Evolutionary conservation across 2,329 filamentous ascomycete species (phyloP).

Genomic region (Neoascochyta sp.): DNA sequence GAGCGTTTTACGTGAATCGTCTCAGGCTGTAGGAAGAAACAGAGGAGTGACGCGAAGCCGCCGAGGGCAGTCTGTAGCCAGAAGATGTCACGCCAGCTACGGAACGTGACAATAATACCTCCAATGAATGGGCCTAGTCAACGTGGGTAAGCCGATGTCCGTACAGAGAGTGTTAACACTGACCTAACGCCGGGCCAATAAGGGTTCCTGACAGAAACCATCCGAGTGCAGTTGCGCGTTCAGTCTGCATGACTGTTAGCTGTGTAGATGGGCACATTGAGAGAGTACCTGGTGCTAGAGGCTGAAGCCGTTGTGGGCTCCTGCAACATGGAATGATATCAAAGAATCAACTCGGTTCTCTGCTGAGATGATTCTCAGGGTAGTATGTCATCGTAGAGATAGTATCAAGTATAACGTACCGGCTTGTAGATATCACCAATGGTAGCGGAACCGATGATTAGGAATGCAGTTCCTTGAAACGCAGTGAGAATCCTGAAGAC

Average conservation of each 20-base stretch:
- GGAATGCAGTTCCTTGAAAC: slow-evolving; percentile 70
- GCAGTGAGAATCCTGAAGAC: slow-evolving; percentile 71
- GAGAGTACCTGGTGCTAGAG: slow-evolving; percentile 10
- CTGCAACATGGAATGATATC: no score
- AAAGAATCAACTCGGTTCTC: no score
- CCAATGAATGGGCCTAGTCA: slow-evolving; percentile 66
- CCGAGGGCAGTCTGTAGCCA: slow-evolving; percentile 71
- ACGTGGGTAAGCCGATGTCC: slow-evolving; percentile 1
- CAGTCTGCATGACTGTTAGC: slow-evolving; percentile 53
- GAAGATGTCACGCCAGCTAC: slow-evolving; percentile 70
- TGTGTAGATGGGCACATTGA: neutral
- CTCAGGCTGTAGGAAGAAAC: slow-evolving; percentile 67
- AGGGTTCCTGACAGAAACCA: slow-evolving; percentile 71
- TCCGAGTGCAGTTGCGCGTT: slow-evolving; percentile 67
- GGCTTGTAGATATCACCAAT: slow-evolving; percentile 57
- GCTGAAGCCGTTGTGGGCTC: no score
- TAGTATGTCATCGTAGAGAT: no score
- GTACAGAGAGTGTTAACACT: neutral
- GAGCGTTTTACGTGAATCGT: slow-evolving; percentile 65
- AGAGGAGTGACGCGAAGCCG: slow-evolving; percentile 55
- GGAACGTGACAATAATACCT: slow-evolving; percentile 72
- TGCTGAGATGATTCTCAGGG: no score
- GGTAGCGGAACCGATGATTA: slow-evolving; percentile 67
- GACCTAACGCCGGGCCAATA: slow-evolving; percentile 56
- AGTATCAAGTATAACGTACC: slow-evolving; percentile 16